Evolutionary conservation across 352 stramenopile species (phyloP).

Genomic region (Phytopythium oedochilum): DNA sequence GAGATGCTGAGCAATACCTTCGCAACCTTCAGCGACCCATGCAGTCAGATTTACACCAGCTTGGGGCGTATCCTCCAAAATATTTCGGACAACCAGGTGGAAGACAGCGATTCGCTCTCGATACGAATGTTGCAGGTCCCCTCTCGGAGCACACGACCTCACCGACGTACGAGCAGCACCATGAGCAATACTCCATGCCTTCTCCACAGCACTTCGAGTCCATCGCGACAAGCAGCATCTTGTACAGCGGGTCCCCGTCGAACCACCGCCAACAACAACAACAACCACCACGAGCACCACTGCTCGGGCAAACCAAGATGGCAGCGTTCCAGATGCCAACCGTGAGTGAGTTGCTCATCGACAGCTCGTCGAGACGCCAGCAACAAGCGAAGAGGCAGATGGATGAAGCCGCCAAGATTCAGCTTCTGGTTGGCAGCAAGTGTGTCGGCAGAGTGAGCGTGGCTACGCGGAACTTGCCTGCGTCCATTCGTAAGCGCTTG

Average conservation of each 20-base stretch:
- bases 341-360: slow-evolving; percentile 42
- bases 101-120: neutral
- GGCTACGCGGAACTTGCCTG: slow-evolving; percentile 42
- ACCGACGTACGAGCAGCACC: neutral
- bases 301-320: neutral
- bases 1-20: too few species aligned
- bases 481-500: slow-evolving; percentile 42
- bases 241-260: neutral
- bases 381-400: slow-evolving; percentile 18
- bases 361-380: slow-evolving; percentile 27
- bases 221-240: neutral
- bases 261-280: neutral
- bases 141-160: too few species aligned
- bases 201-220: neutral
- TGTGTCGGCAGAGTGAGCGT: slow-evolving; percentile 46
- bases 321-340: slow-evolving; percentile 13
- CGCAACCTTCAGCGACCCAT: neutral
- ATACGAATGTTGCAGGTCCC: neutral
- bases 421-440: slow-evolving; percentile 57
- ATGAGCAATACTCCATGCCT: neutral
- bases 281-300: neutral
- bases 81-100: neutral
- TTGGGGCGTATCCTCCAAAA: neutral
- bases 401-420: slow-evolving; percentile 63
- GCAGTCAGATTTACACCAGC: neutral